A percentile compares a stretch with the other conserved stretches of the same genome.
Conservation (phyloP, 805 yeast species). For the Nakazawaea populi region DNA sequence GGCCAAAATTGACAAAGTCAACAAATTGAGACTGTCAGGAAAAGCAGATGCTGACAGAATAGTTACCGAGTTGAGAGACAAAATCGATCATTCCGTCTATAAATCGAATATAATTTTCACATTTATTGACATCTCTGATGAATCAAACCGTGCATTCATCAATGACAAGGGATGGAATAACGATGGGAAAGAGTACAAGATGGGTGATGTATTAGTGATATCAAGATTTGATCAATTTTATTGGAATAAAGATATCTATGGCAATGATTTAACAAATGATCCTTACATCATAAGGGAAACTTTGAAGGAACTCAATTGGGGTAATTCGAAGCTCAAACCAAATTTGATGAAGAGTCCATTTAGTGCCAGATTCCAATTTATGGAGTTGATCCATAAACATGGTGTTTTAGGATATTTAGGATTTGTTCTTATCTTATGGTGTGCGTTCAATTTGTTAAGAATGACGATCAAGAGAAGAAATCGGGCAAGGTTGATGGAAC, state of each 20-base stretch:
- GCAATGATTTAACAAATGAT: slow-evolving; percentile 28
- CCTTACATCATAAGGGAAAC: slow-evolving; percentile 29
- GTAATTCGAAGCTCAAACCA: slow-evolving; percentile 11
- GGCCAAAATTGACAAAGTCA: slow-evolving; percentile 38
- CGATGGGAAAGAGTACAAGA: slow-evolving; percentile 24
- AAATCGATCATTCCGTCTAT: slow-evolving; percentile 37
- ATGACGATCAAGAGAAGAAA: not conserved
- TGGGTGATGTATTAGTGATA: slow-evolving; percentile 56
- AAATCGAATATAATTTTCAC: slow-evolving; percentile 37
- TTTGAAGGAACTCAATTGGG: slow-evolving; percentile 32
- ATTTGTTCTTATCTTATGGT: slow-evolving; percentile 9
- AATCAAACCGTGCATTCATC: slow-evolving; percentile 21
- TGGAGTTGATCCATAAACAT: slow-evolving; percentile 38
- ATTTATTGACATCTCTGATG: slow-evolving; percentile 43
- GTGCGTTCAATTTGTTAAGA: not conserved
- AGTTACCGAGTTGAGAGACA: slow-evolving; percentile 42
- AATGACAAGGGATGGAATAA: slow-evolving; percentile 29
- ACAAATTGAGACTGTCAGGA: slow-evolving; percentile 34
- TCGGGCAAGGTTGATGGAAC: not conserved
- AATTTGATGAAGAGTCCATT: slow-evolving; percentile 40
- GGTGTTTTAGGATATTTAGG: slow-evolving; percentile 39
- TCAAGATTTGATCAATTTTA: slow-evolving; percentile 28
- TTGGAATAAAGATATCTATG: slow-evolving; percentile 29
- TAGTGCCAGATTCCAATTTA: slow-evolving; percentile 27
- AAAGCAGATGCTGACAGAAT: slow-evolving; percentile 36